Evolutionary conservation across 495 filamentous ascomycete genomes (phyloP), one percentile per base, ranked within the genome.

Genomic region (Penicillium simplicissimum): DNA sequence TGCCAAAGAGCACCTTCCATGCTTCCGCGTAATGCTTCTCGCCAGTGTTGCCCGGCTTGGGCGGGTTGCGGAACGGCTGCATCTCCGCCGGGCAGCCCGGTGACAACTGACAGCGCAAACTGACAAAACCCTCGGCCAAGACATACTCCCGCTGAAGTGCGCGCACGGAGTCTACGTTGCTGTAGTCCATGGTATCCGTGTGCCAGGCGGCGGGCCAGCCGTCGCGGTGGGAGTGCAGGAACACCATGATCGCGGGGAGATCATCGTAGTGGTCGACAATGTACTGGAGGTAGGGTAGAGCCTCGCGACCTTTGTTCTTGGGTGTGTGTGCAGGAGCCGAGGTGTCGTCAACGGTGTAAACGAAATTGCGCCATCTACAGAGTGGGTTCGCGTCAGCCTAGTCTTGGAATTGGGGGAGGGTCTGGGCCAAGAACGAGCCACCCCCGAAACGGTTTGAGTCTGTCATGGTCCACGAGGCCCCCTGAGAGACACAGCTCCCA

Each of bases 11-110:
- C 60, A 76, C 75, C 62, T 72, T 57, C 76, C 78, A 83, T 10
- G 79, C 77, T 19, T 74, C 64, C 10, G 75, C 65, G 58, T 76
- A 76, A n/a, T 81, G 67, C 15, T 67, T 67, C 57, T 79, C 76
- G 25, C 72, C 68, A 1, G 66, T 67, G 53, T 90, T 78, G 60
- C 90, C 87, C 37, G 78, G 67, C 64, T 84, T 86, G 19, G 76
- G 72, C 0, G 70, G 61, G 45, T 81, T 56, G 23, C 73, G 72
- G 70, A 73, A 74, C 1, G 80, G 80, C 10, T 77, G 72, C 58
- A 79, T 74, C 34, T 75, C 74, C 6, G 67, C 74, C 4, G 76
- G 74, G 35, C 78, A 80, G 21, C 78, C 78, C 28, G 78, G 78
- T 9, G 69, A 68, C 55, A 67, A 55, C 59, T 76, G 74, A 60